These are phyloP conservation scores for Kuraishia cidri DNA, from an alignment of 805 yeast genomes.

Conservation along the genomic window DNA sequence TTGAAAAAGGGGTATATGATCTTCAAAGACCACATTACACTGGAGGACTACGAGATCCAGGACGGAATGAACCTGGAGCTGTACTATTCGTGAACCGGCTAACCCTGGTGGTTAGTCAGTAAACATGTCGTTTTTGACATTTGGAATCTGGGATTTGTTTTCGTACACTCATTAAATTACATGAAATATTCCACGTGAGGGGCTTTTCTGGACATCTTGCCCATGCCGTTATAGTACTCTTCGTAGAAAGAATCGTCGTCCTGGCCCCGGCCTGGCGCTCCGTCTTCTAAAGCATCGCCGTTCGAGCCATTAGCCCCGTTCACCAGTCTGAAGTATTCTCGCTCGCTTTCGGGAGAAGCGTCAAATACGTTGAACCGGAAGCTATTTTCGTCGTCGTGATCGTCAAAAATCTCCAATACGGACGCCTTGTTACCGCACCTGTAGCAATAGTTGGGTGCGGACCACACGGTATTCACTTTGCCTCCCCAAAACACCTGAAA, in stretches of 20 bases:
- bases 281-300: constrained; percentile 2
- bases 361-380: constrained; percentile 83
- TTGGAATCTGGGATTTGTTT: too few species aligned
- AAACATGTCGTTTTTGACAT: too few species aligned
- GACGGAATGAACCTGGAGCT: constrained; percentile 83
- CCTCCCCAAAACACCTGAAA: constrained; percentile 89
- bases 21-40: constrained; percentile 79
- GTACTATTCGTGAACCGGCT: constrained; percentile 46
- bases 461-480: constrained; percentile 92
- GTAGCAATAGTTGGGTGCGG: constrained; percentile 96
- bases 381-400: constrained; percentile 52
- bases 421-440: constrained; percentile 96
- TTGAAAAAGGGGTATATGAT: constrained; percentile 81
- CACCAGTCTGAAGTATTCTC: constrained; percentile 35
- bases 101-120: too few species aligned
- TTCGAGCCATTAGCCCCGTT: constrained; percentile 18
- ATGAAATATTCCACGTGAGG: constrained; percentile 32
- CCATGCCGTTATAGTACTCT: constrained; percentile 1
- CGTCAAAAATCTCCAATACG: constrained; percentile 71
- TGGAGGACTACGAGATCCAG: constrained; percentile 93
- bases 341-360: constrained; percentile 90
- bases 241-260: constrained; percentile 3
- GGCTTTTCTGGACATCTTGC: constrained; percentile 15
- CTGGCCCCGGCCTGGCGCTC: constrained; percentile 7
- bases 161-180: constrained; percentile 8